Evolutionary conservation across 2,329 filamentous ascomycete species (phyloP).

Genomic region (Aspergillus glaucus): DNA sequence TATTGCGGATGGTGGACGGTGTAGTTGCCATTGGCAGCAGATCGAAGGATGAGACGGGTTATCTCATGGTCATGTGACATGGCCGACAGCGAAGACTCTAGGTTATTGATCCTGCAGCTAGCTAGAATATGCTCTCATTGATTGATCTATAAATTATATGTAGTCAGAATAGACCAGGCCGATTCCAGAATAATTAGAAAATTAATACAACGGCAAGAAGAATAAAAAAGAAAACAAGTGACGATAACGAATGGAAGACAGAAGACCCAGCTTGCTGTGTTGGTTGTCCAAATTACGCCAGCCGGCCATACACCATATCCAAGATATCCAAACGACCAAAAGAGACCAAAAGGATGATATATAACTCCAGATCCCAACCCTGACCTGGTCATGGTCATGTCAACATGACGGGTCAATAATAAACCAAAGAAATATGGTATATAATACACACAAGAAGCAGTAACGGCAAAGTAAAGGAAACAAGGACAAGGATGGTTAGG

Average conservation of each 20-base stretch:
- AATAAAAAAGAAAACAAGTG: background rate
- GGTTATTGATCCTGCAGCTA: too few species aligned
- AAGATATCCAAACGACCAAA: background rate
- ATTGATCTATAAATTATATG: too few species aligned
- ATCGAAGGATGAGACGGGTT: too few species aligned
- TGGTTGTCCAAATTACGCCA: background rate
- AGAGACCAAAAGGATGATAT: background rate
- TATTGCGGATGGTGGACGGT: too few species aligned
- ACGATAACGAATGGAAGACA: too few species aligned
- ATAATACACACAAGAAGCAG: conserved; percentile 5
- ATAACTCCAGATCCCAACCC: background rate
- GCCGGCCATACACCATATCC: background rate
- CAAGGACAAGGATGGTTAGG: background rate
- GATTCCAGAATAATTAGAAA: background rate
- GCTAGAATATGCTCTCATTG: too few species aligned
- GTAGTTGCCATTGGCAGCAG: too few species aligned
- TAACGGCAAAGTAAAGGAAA: conserved; percentile 2
- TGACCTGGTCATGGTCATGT: background rate
- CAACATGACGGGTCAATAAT: background rate
- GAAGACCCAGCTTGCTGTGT: too few species aligned
- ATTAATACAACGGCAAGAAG: background rate
- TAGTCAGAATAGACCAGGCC: too few species aligned
- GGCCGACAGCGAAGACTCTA: too few species aligned
- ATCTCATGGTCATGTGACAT: too few species aligned
- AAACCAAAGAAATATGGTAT: background rate